Conservation (phyloP, 352 stramenopile genomes). For the Phytophthora boehmeriae region DNA sequence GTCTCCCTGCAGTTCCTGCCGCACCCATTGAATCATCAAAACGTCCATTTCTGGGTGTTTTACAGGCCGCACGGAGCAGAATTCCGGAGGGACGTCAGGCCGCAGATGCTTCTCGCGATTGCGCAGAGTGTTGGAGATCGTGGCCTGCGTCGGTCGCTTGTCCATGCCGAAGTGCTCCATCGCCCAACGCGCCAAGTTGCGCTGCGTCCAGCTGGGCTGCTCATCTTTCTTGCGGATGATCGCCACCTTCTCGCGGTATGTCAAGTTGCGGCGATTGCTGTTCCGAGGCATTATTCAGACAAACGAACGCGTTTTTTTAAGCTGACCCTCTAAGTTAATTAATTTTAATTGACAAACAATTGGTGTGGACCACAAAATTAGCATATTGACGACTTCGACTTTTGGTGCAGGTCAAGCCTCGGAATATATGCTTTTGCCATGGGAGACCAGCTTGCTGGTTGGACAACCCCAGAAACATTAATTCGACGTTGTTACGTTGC, state of each 20-base stretch:
- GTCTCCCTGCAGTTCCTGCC: conserved; percentile 32
- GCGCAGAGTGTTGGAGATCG: conserved; percentile 69
- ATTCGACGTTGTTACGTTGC: too few species aligned
- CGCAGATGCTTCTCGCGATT: conserved; percentile 50
- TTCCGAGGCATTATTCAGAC: neutral
- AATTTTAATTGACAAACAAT: too few species aligned
- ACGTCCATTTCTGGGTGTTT: conserved; percentile 61
- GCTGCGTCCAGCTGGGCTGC: conserved; percentile 57
- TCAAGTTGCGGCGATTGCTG: conserved; percentile 52
- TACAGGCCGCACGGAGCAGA: conserved; percentile 48
- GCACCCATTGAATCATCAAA: conserved; percentile 52
- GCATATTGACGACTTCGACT: too few species aligned
- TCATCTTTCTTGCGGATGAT: conserved; percentile 66
- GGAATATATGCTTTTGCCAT: too few species aligned
- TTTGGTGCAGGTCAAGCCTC: too few species aligned
- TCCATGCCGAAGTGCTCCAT: conserved; percentile 56
- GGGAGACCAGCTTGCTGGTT: too few species aligned
- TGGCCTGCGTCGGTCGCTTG: conserved; percentile 60
- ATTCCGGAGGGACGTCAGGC: conserved; percentile 44
- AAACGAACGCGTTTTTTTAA: neutral
- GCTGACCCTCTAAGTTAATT: neutral
- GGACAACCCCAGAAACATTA: too few species aligned
- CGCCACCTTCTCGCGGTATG: conserved; percentile 63
- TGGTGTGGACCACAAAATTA: too few species aligned
- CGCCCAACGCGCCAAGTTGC: conserved; percentile 56